A percentile compares a stretch with the other conserved stretches of the same genome.
Evolutionary conservation across 176 grass and related monocot genomes (phyloP).

Genomic region (Stipa capillata): DNA sequence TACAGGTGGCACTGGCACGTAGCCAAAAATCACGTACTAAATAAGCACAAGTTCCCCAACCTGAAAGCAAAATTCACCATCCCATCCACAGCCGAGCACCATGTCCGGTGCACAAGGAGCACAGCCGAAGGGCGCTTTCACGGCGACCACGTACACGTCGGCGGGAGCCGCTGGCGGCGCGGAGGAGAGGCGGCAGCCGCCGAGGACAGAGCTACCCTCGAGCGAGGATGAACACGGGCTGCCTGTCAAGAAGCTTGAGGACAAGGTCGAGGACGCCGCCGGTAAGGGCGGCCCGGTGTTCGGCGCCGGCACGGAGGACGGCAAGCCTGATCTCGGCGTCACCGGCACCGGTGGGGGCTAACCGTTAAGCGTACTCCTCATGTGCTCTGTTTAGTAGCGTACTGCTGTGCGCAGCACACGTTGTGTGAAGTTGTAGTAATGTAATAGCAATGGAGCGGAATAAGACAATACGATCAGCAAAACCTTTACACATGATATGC

Average conservation of each 20-base stretch:
- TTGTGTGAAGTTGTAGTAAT: background rate
- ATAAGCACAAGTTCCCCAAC: too few species aligned
- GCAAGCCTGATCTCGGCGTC: constrained; percentile 50
- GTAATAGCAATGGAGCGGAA: background rate
- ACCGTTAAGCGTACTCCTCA: background rate
- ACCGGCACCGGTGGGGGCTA: constrained; percentile 38
- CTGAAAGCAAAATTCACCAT: background rate
- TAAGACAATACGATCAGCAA: background rate
- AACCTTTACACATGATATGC: background rate
- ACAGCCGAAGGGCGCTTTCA: constrained; percentile 59
- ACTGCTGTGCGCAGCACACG: background rate
- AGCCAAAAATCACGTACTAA: background rate
- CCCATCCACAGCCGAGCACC: background rate
- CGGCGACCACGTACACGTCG: constrained; percentile 56
- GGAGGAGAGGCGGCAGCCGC: constrained; percentile 16
- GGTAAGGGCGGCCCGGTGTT: constrained; percentile 67
- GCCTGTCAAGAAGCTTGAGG: constrained; percentile 42
- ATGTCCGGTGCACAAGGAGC: constrained; percentile 83
- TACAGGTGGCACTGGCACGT: background rate
- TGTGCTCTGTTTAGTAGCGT: background rate
- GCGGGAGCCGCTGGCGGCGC: background rate
- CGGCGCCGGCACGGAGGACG: constrained; percentile 40
- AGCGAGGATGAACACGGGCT: constrained; percentile 34
- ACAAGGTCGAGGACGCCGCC: constrained; percentile 42
- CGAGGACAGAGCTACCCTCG: constrained; percentile 26